Evolutionary conservation across 2,329 filamentous ascomycete genomes (phyloP).

Genomic region (Tolypocladium capitatum): DNA sequence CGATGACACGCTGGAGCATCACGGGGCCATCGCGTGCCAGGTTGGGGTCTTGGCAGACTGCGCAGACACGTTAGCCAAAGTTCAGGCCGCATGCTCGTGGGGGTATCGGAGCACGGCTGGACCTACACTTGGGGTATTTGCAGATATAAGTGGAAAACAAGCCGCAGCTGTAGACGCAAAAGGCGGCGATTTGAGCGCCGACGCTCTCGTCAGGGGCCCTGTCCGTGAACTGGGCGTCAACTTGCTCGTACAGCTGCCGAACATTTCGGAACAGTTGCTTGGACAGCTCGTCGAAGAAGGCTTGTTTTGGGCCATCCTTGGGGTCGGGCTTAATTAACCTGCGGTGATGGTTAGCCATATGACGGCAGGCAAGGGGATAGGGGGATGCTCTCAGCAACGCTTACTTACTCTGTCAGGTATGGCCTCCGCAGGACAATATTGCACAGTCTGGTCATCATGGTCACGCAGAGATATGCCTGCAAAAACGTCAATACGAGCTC

Average conservation of each 20-base stretch:
- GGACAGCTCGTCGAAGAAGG: conserved; percentile 30
- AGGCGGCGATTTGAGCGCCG: conserved; percentile 40
- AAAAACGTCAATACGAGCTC: conserved; percentile 1
- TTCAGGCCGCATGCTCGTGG: neutral
- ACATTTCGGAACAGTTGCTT: conserved; percentile 36
- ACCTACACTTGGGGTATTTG: conserved; percentile 36
- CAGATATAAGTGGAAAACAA: conserved; percentile 37
- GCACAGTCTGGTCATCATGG: conserved; percentile 41
- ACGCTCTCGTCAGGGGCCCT: conserved; percentile 32
- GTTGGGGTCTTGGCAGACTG: conserved; percentile 28
- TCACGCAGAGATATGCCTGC: conserved; percentile 40
- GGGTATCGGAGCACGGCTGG: neutral
- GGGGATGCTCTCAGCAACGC: conserved; percentile 4
- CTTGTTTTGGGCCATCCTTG: conserved; percentile 21
- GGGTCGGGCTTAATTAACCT: conserved; percentile 31
- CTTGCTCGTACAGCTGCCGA: conserved; percentile 32
- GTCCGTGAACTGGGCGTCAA: conserved; percentile 35
- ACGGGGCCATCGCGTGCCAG: conserved; percentile 26
- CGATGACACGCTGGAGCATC: conserved; percentile 32
- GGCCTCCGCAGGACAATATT: conserved; percentile 42
- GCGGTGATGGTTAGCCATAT: conserved; percentile 1
- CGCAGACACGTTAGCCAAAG: neutral
- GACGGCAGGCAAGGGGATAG: neutral
- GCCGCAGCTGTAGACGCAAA: conserved; percentile 42
- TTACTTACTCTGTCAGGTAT: conserved; percentile 38